These are phyloP conservation scores for Arachis stenosperma DNA, from an alignment of 306 rosid genomes.

Conservation along the genomic window DNA sequence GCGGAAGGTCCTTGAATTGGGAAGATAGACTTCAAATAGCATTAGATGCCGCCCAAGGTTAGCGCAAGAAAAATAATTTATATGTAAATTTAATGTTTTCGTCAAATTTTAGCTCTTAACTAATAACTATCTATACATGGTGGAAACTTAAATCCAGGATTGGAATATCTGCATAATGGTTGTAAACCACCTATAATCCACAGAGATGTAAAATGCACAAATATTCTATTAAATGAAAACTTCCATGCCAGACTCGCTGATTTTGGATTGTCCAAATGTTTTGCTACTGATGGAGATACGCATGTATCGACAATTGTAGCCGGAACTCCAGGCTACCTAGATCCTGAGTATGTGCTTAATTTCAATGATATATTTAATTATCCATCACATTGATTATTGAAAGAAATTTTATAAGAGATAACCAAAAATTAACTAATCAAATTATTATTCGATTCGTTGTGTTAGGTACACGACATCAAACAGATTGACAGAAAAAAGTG, in stretches of 20 bases:
- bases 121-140: not conserved
- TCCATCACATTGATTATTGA: not conserved
- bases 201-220: conserved; percentile 51
- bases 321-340: conserved; percentile 43
- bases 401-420: too few relatives aligned
- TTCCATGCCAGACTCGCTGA: conserved; percentile 47
- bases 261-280: conserved; percentile 42
- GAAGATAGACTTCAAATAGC: conserved; percentile 47
- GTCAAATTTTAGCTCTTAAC: not conserved
- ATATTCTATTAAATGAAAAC: conserved; percentile 41
- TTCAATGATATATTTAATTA: not conserved
- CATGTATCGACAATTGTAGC: conserved; percentile 38
- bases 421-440: too few relatives aligned
- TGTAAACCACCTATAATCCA: conserved; percentile 44
- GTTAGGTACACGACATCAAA: conserved; percentile 43
- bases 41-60: conserved; percentile 50
- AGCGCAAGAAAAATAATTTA: not conserved
- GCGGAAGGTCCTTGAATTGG: conserved; percentile 35
- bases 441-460: not conserved
- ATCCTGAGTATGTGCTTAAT: conserved; percentile 44
- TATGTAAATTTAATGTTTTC: not conserved
- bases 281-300: conserved; percentile 20
- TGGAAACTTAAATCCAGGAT: conserved; percentile 26
- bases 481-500: conserved; percentile 55
- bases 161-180: conserved; percentile 56